Base-by-base conservation (phyloP, 805 yeast species). In the Torulaspora quercuum region DNA sequence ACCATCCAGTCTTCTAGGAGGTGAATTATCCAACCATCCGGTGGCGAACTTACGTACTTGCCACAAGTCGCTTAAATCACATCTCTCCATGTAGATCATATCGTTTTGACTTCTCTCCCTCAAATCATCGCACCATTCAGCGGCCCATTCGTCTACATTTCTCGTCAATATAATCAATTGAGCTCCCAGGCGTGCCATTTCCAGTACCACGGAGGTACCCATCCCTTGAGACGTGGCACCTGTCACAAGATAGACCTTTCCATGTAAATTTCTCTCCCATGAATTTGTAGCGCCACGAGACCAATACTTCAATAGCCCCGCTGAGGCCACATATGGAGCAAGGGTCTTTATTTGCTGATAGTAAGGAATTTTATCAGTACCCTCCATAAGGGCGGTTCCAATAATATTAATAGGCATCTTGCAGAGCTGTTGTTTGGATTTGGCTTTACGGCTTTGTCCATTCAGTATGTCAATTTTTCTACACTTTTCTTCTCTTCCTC, bases 261-360 rank as follows among this genome's bases (percentile, higher is more conserved):
- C 97, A 55, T 92, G 95, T 57, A 90, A 63, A 46, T 88, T 89
- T 42, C 97, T 71, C 44, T 86, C 95, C 95, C 96, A 90, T 0
- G 88, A 83, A 62, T 90, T 92, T 13, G 73, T 48, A 1, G 84
- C 61, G 7, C 98, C 98, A 22, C 81, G 75, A 51, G 83, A 79
- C 64, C 83, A 86, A 57, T 75, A 76, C 57, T 90, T 90, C 27
- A 78, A 34, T 1, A 72, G 71, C 0, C 65, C 72, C 0, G 73
- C 53, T 0, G 61, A 62, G 0, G 70, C 63, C 0, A 74, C 53
- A 3, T 69, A 64, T 0, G 95, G 95, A 0, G 72, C 80, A 45
- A 73, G 77, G 5, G 52, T 50, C 45, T 73, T 76, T 37, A 86
- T 59, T 35, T 72, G 63, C 3, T 66, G 63, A 79, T 82, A 88